Conservation (phyloP, 2,329 filamentous ascomycete species). For the Pseudogymnoascus sp. region DNA sequence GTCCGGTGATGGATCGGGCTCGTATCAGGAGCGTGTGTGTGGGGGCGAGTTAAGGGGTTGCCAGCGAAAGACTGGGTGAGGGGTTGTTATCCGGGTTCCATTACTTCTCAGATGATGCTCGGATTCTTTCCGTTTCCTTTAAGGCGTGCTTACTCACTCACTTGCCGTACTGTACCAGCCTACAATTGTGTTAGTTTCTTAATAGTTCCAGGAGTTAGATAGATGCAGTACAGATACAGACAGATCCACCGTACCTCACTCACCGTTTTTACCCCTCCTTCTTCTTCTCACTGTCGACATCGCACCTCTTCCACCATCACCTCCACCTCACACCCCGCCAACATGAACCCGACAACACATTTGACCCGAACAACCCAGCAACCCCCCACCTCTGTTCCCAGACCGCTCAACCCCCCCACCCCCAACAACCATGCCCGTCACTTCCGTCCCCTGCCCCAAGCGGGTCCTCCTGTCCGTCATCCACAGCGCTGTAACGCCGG, state of each 20-base stretch:
- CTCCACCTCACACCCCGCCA: neutral
- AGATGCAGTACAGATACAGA: neutral
- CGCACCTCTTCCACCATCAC: neutral
- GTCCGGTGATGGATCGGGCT: conserved; percentile 1
- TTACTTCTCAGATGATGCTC: conserved; percentile 4
- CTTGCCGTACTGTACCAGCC: neutral
- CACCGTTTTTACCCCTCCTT: neutral
- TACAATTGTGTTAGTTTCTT: conserved; percentile 2
- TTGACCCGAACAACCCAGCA: neutral
- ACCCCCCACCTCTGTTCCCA: neutral
- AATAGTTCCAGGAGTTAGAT: neutral
- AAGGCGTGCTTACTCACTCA: conserved; percentile 1
- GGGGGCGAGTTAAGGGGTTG: neutral
- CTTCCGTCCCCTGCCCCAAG: neutral
- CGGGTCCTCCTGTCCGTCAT: conserved; percentile 2
- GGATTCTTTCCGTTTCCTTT: neutral
- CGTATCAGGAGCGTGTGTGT: neutral
- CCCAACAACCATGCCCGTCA: neutral
- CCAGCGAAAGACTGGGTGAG: neutral
- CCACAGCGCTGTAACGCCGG: conserved; percentile 1
- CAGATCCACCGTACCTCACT: neutral
- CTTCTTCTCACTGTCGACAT: neutral
- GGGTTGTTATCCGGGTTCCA: neutral
- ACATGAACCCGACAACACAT: neutral
- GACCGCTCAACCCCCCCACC: neutral